Percentiles rank a stretch among this genome's conserved stretches.
Conservation (phyloP, 2,329 filamentous ascomycete genomes). For the Lithohypha guttulata region DNA sequence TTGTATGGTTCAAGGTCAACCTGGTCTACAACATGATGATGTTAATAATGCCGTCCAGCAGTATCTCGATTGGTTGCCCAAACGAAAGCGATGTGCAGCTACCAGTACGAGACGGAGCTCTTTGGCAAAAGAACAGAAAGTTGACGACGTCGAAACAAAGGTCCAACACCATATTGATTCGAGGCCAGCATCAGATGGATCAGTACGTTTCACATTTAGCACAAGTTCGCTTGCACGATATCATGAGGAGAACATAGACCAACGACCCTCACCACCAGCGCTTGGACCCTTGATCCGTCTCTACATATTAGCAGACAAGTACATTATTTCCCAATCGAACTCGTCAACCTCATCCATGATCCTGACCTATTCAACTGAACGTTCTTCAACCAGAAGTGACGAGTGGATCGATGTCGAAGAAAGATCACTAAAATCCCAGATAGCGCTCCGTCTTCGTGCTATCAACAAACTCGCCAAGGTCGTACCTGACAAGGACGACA, state of each 20-base stretch:
- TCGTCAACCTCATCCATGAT: no score
- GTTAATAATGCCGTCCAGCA: not conserved
- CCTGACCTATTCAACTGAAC: no score
- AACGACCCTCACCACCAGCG: constrained; percentile 1
- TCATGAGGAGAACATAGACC: no score
- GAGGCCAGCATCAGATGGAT: no score
- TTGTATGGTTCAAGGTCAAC: not conserved
- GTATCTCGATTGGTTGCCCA: not conserved
- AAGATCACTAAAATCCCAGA: not conserved
- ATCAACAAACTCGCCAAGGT: constrained; percentile 3
- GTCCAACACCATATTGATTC: no score
- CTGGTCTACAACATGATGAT: not conserved
- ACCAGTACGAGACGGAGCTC: no score
- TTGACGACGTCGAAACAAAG: no score
- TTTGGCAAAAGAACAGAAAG: no score
- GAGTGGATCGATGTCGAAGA: no score
- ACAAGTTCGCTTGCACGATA: not conserved
- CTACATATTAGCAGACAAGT: constrained; percentile 14
- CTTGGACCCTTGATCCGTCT: constrained; percentile 6
- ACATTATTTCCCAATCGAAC: constrained; percentile 10
- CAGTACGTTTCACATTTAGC: no score
- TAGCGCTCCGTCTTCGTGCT: not conserved
- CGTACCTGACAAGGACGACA: constrained; percentile 2
- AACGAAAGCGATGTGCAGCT: no score
- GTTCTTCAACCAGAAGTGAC: no score